These are phyloP conservation scores for Hura crepitans DNA, from an alignment of 441 rosid species.

Conservation along the genomic window DNA sequence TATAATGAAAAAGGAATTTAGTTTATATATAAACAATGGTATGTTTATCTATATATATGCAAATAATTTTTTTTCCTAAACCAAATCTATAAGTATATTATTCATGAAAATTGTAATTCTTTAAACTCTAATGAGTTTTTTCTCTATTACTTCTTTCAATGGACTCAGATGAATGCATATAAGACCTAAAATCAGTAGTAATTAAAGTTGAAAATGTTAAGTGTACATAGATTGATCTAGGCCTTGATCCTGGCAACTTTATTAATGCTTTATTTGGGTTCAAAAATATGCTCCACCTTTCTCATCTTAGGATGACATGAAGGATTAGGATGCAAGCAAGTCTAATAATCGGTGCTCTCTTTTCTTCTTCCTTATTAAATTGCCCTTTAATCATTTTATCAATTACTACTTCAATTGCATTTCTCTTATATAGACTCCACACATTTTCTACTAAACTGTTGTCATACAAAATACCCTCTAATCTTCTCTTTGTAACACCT, in stretches of 20 bases:
- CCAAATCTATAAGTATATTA: too few relatives aligned
- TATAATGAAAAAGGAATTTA: too few relatives aligned
- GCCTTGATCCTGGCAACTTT: conserved; percentile 31
- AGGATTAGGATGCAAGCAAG: conserved; percentile 33
- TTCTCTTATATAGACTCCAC: conserved; percentile 28
- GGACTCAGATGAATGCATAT: background rate
- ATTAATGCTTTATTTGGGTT: conserved; percentile 30
- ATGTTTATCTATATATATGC: too few relatives aligned
- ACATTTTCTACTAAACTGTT: conserved; percentile 34
- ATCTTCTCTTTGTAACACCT: conserved; percentile 33
- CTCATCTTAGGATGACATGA: conserved; percentile 30
- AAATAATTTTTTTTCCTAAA: too few relatives aligned
- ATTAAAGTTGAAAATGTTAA: conserved; percentile 22
- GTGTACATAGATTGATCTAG: conserved; percentile 21
- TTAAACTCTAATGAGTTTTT: too few relatives aligned
- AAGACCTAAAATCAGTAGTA: conserved; percentile 13
- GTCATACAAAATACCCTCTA: conserved; percentile 30
- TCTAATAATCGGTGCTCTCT: conserved; percentile 29
- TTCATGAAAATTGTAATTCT: too few relatives aligned
- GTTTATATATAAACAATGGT: too few relatives aligned
- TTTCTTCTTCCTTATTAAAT: conserved; percentile 33
- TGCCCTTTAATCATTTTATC: conserved; percentile 24
- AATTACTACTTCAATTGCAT: conserved; percentile 22
- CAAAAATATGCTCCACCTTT: conserved; percentile 35
- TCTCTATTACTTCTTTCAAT: background rate